These are phyloP conservation scores for Ophidiomyces ophidiicola DNA, from an alignment of 2,329 filamentous ascomycete species.

Conservation along the genomic window DNA sequence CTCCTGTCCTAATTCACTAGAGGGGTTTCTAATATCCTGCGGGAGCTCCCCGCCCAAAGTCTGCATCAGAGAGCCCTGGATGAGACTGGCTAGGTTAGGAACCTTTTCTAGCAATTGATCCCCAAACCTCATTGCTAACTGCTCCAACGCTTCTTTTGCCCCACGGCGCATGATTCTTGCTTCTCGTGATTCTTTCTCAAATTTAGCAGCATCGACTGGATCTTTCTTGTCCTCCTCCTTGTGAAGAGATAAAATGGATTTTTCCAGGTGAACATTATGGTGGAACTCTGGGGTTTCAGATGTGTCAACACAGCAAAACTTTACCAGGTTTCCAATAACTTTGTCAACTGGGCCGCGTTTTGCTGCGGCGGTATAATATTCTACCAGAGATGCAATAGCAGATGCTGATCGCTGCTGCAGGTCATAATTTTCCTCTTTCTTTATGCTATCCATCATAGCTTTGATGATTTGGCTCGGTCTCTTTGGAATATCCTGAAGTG, in stretches of 20 bases:
- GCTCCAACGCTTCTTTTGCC: constrained; percentile 86
- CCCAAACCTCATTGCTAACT: constrained; percentile 70
- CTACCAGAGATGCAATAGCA: constrained; percentile 74
- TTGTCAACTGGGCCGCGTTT: constrained; percentile 84
- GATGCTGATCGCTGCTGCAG: constrained; percentile 76
- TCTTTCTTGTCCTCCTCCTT: constrained; percentile 96
- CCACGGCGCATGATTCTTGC: constrained; percentile 84
- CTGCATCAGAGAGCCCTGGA: constrained; percentile 65
- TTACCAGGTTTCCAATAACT: constrained; percentile 87
- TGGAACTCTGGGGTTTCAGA: constrained; percentile 94
- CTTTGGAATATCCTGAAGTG: constrained; percentile 79
- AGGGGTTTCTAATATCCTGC: constrained; percentile 57
- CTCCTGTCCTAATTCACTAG: constrained; percentile 70
- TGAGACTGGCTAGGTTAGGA: constrained; percentile 66
- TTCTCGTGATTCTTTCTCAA: constrained; percentile 75
- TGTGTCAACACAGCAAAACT: constrained; percentile 95
- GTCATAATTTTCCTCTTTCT: constrained; percentile 81
- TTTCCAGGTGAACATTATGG: constrained; percentile 64
- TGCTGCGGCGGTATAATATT: constrained; percentile 67
- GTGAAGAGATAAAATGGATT: constrained; percentile 78
- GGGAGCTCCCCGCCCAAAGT: constrained; percentile 65
- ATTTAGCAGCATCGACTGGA: constrained; percentile 79
- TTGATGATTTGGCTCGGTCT: constrained; percentile 90
- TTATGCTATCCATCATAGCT: constrained; percentile 95
- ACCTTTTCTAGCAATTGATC: constrained; percentile 65